These are phyloP conservation scores for Cryphonectria japonica DNA, from an alignment of 2,329 filamentous ascomycete genomes.

Conservation along the genomic window DNA sequence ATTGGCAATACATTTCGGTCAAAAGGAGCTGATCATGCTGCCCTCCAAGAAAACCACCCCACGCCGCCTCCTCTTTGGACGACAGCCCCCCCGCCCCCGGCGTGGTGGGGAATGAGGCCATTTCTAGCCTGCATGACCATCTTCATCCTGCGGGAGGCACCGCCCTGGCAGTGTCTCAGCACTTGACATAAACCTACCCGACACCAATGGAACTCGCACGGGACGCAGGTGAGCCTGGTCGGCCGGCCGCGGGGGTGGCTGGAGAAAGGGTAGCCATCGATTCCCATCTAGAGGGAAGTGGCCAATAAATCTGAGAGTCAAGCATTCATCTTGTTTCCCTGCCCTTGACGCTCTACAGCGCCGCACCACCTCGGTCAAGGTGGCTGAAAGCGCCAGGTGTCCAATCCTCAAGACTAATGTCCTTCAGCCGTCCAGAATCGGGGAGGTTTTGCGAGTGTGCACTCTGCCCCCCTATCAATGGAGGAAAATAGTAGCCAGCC, in stretches of 20 bases:
- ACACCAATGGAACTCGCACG: neutral
- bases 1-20: neutral
- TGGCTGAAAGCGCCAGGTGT: neutral
- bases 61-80: neutral
- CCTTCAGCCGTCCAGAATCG: neutral
- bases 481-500: neutral
- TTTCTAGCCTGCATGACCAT: neutral
- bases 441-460: neutral
- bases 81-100: neutral
- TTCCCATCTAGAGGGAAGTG: neutral
- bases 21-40: neutral
- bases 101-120: neutral
- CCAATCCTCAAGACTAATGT: neutral
- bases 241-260: neutral
- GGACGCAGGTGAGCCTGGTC: neutral
- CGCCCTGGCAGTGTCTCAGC: neutral
- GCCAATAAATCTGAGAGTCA: neutral
- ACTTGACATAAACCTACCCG: neutral
- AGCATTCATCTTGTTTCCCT: neutral
- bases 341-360: neutral
- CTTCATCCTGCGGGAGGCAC: constrained; percentile 3
- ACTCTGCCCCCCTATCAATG: neutral
- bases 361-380: neutral
- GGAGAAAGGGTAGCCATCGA: neutral
- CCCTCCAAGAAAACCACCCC: neutral